A percentile compares a stretch with the other conserved stretches of the same genome.
phyloP scores from a whole-genome alignment of 2,329 filamentous ascomycete genomes.

The Aspergillus fijiensis region DNA sequence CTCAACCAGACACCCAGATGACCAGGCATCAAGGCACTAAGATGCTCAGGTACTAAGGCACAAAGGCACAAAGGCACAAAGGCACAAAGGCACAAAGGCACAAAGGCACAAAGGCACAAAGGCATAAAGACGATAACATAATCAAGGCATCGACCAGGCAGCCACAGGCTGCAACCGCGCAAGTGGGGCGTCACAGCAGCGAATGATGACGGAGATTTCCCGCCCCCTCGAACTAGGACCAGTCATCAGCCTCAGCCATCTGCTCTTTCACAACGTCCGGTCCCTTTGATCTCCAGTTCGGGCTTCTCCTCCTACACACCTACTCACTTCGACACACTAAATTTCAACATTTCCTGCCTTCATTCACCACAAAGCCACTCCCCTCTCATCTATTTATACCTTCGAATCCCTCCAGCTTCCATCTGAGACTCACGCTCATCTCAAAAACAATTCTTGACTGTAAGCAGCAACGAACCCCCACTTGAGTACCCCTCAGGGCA shows the following conservation, averaged over 20 bases:
- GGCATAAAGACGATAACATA: background rate
- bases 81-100: background rate
- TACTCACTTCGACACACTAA: background rate
- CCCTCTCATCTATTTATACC: background rate
- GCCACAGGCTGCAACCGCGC: conserved; percentile 1
- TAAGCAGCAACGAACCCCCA: background rate
- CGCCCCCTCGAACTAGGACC: background rate
- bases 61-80: background rate
- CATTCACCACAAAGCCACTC: background rate
- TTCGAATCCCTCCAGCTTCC: background rate
- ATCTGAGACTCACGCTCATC: background rate
- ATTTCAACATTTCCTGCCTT: background rate
- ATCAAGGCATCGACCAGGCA: background rate
- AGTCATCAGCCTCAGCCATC: conserved; percentile 6
- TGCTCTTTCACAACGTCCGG: conserved; percentile 3
- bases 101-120: background rate
- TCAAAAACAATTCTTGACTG: background rate
- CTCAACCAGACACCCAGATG: background rate
- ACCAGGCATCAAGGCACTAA: background rate
- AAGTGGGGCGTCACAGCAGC: background rate
- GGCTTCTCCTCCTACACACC: background rate
- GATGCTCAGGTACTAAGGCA: background rate
- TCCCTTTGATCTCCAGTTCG: background rate
- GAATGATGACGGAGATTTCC: conserved; percentile 6
- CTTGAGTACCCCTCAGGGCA: conserved; percentile 1